Evolutionary conservation across 768 basidiomycete species (phyloP).

Genomic region (Macrolepiota dolichaula): DNA sequence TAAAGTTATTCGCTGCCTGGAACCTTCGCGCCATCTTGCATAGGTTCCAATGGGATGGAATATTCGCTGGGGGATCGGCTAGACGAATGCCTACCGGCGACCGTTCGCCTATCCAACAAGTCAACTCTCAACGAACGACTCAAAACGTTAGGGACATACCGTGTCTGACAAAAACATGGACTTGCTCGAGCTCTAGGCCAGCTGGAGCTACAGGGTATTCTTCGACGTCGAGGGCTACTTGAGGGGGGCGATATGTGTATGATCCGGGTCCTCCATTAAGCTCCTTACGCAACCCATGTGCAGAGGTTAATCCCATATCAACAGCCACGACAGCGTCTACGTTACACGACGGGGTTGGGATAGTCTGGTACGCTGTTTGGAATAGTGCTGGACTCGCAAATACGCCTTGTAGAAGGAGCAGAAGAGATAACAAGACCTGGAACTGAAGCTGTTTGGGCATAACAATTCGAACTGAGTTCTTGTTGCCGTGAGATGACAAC

Average conservation of each 20-base stretch:
- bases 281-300: not conserved
- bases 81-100: conserved; percentile 73
- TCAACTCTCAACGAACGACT: not conserved
- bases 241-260: conserved; percentile 28
- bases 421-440: not conserved
- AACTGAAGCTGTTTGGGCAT: not conserved
- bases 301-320: not conserved
- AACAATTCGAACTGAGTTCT: not conserved
- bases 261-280: conserved; percentile 8
- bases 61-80: conserved; percentile 54
- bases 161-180: conserved; percentile 73
- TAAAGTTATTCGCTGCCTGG: conserved; percentile 23
- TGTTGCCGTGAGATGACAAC: too few relatives aligned
- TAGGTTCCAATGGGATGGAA: conserved; percentile 69
- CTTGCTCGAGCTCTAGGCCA: conserved; percentile 59
- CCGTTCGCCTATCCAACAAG: conserved; percentile 56
- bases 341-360: not conserved
- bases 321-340: not conserved
- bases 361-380: conserved; percentile 1
- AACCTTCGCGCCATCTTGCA: conserved; percentile 55
- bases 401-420: not conserved
- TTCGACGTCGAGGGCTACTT: conserved; percentile 54
- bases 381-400: not conserved
- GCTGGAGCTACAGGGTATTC: conserved; percentile 56
- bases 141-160: conserved; percentile 39